phyloP scores from a whole-genome alignment of 495 filamentous ascomycete genomes.

The Collariella sp. region DNA sequence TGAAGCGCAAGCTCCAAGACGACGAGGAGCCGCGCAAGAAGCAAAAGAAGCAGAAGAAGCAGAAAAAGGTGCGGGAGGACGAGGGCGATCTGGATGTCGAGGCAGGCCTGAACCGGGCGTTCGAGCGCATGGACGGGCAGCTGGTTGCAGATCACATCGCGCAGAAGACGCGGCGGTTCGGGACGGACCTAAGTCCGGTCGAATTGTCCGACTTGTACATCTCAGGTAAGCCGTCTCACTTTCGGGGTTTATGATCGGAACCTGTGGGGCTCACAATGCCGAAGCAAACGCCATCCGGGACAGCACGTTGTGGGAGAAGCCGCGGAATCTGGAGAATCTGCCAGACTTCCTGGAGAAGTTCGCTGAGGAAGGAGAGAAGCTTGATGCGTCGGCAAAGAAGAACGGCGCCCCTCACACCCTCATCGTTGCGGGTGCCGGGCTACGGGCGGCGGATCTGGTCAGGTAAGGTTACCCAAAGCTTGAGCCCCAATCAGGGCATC shows the following conservation, averaged over 20 bases:
- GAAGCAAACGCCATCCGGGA: constrained; percentile 46
- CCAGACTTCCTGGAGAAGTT: constrained; percentile 67
- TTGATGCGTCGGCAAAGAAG: constrained; percentile 54
- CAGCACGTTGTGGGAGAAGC: constrained; percentile 60
- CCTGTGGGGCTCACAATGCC: neutral
- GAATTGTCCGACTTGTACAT: constrained; percentile 78
- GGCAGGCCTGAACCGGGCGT: constrained; percentile 67
- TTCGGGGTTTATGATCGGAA: neutral
- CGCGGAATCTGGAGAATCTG: constrained; percentile 58
- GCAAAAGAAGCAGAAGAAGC: constrained; percentile 41
- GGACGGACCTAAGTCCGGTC: constrained; percentile 66
- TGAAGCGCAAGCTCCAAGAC: constrained; percentile 33
- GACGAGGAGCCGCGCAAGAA: constrained; percentile 26
- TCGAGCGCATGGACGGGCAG: constrained; percentile 70
- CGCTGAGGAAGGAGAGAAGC: constrained; percentile 43
- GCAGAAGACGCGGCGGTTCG: constrained; percentile 68
- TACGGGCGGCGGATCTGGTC: constrained; percentile 71
- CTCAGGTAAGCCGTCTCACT: constrained; percentile 49
- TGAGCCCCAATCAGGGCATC: neutral
- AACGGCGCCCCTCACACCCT: constrained; percentile 81
- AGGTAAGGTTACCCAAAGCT: constrained; percentile 38
- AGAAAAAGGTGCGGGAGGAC: constrained; percentile 45
- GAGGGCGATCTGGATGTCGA: constrained; percentile 55
- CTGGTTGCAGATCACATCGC: constrained; percentile 80
- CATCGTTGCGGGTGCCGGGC: constrained; percentile 66